A percentile compares a stretch with the other conserved stretches of the same genome.
Evolutionary conservation across 2,329 filamentous ascomycete species (phyloP).

Genomic region (Alternaria sp.): DNA sequence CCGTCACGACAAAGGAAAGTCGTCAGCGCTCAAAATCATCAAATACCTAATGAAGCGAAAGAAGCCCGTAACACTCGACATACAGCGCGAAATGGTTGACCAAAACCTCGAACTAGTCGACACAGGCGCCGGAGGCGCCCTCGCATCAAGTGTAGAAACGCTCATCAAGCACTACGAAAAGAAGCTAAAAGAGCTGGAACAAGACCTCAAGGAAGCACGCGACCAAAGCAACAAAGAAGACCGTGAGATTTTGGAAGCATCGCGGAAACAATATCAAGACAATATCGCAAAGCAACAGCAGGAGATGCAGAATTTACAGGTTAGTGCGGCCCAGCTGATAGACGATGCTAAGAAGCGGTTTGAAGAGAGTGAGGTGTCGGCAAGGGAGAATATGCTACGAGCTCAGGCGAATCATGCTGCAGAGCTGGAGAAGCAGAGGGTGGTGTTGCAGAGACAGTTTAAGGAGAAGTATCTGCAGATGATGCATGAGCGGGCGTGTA

Average conservation of each 20-base stretch:
- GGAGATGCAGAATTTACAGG: not conserved
- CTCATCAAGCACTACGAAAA: not conserved
- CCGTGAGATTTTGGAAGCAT: not conserved
- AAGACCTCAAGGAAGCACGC: not conserved
- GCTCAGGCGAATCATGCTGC: not conserved
- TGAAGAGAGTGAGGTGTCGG: not conserved
- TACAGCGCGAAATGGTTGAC: slow-evolving; percentile 21
- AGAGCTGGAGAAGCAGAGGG: not conserved
- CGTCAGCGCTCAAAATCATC: slow-evolving; percentile 12
- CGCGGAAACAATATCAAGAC: not conserved
- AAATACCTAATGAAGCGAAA: slow-evolving; percentile 10
- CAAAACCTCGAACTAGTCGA: slow-evolving; percentile 5
- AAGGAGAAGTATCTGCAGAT: not conserved
- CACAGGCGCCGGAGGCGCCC: slow-evolving; percentile 10
- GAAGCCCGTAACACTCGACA: slow-evolving; percentile 14
- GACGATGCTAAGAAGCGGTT: slow-evolving; percentile 2
- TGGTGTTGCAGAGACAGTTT: not conserved
- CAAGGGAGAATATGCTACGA: not conserved
- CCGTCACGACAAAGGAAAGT: slow-evolving; percentile 10
- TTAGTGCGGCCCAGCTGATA: slow-evolving; percentile 2
- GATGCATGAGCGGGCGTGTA: not conserved
- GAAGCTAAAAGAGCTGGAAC: not conserved
- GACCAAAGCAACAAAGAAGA: not conserved
- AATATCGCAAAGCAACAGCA: slow-evolving; percentile 1
- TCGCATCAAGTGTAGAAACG: slow-evolving; percentile 1